A percentile compares a stretch with the other conserved stretches of the same genome.
Conservation (phyloP, 805 yeast species). For the Aciculoconidium aculeatum region DNA sequence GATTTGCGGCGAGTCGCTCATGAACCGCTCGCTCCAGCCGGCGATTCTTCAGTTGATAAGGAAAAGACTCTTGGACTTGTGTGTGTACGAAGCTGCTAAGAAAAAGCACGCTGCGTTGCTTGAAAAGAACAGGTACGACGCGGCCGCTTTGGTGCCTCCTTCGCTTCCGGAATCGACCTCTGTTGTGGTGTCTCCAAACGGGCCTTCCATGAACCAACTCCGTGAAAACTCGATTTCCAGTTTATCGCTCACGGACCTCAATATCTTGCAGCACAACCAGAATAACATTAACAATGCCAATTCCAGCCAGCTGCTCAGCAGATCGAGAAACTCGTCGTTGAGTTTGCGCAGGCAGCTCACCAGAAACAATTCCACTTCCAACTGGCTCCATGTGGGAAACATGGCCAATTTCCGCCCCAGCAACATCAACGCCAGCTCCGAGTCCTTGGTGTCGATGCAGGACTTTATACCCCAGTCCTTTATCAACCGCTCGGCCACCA, state of each 20-base stretch:
- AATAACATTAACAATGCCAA: constrained; percentile 14
- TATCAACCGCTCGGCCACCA: constrained; percentile 25
- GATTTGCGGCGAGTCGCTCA: constrained; percentile 26
- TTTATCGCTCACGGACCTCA: constrained; percentile 35
- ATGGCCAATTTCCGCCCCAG: constrained; percentile 27
- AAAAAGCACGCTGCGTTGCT: too few species aligned
- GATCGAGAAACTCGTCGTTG: constrained; percentile 32
- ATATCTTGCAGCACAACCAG: constrained; percentile 29
- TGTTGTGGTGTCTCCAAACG: constrained; percentile 9
- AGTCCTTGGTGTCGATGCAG: constrained; percentile 39
- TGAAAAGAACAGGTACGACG: too few species aligned
- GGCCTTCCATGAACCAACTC: constrained; percentile 10
- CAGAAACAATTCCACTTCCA: constrained; percentile 33
- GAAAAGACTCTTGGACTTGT: constrained; percentile 36
- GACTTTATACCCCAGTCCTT: constrained; percentile 39
- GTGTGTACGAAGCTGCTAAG: constrained; percentile 15
- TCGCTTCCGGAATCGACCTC: constrained; percentile 23
- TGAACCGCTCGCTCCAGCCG: constrained; percentile 29
- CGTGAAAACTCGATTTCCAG: constrained; percentile 37
- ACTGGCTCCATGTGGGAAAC: constrained; percentile 42
- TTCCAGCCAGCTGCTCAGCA: constrained; percentile 8
- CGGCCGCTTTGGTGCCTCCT: too few species aligned
- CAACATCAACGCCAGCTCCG: constrained; percentile 26
- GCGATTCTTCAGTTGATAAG: constrained; percentile 36
- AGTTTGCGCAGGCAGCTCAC: constrained; percentile 39